phyloP scores from a whole-genome alignment of 306 rosid species.

The Prunus padus region DNA sequence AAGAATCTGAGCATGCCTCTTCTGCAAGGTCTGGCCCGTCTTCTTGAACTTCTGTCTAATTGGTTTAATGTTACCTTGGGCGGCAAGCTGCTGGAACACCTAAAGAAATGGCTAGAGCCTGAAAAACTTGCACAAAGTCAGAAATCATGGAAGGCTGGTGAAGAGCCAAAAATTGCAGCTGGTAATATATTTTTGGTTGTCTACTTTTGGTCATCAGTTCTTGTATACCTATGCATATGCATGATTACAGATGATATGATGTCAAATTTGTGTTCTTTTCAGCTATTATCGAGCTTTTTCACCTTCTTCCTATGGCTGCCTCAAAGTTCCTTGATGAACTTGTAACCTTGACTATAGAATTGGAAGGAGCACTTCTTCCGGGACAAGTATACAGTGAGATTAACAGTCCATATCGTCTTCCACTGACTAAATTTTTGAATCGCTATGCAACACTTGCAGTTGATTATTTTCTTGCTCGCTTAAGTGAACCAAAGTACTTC shows the following conservation, averaged over 20 bases:
- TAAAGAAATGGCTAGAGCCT: constrained; percentile 98
- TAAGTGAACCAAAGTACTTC: constrained; percentile 91
- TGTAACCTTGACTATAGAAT: constrained; percentile 93
- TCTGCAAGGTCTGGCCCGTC: constrained; percentile 94
- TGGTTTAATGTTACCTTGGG: constrained; percentile 99
- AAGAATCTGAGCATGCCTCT: constrained; percentile 98
- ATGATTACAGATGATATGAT: constrained; percentile 21
- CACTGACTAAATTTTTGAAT: constrained; percentile 87
- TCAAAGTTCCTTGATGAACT: constrained; percentile 96
- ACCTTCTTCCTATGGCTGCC: constrained; percentile 94
- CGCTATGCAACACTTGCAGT: constrained; percentile 84
- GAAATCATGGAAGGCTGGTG: constrained; percentile 98
- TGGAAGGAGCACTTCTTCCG: constrained; percentile 97
- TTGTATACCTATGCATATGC: constrained; percentile 20
- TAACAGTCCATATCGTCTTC: constrained; percentile 94
- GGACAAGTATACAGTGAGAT: constrained; percentile 98
- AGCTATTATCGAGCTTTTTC: constrained; percentile 99
- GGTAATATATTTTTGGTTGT: constrained; percentile 49
- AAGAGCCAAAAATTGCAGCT: constrained; percentile 99
- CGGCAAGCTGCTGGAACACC: constrained; percentile 87
- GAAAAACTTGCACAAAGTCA: constrained; percentile 97
- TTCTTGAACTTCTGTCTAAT: constrained; percentile 90
- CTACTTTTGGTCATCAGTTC: constrained; percentile 24
- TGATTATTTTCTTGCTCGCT: constrained; percentile 90
- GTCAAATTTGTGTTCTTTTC: constrained; percentile 32